phyloP scores from a whole-genome alignment of 176 grass and related monocot genomes.

The Rhynchospora tenuis region DNA sequence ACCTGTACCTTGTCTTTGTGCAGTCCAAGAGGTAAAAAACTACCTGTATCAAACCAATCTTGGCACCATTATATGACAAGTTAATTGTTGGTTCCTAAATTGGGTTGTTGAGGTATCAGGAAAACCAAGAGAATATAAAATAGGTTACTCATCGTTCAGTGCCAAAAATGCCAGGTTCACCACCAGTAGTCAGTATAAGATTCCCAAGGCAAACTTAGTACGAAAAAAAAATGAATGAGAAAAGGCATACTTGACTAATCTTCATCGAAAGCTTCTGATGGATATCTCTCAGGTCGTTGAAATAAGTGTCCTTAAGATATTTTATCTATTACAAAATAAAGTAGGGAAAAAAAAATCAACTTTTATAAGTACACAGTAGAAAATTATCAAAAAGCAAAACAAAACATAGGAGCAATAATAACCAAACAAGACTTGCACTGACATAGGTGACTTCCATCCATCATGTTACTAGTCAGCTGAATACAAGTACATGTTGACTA shows the following conservation, averaged over 20 bases:
- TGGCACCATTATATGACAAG: background rate
- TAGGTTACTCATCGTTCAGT: background rate
- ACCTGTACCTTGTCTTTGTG: background rate
- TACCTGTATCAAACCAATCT: background rate
- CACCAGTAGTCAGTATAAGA: background rate
- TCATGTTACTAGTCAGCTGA: background rate
- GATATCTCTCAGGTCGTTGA: conserved; percentile 47
- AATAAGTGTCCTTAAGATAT: conserved; percentile 58
- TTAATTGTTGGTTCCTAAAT: background rate
- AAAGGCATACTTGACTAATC: conserved; percentile 41
- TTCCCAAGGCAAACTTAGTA: background rate
- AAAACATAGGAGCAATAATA: background rate
- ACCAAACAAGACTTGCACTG: background rate
- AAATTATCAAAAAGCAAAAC: background rate
- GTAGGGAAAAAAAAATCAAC: background rate
- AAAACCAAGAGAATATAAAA: background rate
- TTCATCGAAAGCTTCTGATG: conserved; percentile 53
- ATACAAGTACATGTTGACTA: background rate
- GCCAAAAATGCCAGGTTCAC: background rate
- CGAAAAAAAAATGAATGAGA: background rate
- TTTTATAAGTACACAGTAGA: background rate
- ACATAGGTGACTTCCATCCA: background rate
- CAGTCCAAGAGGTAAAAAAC: background rate
- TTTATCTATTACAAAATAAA: conserved; percentile 46
- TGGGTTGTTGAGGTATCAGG: conserved; percentile 1